Evolutionary conservation across 2,329 filamentous ascomycete species (phyloP).

Genomic region (Neopestalotiopsis rosae): DNA sequence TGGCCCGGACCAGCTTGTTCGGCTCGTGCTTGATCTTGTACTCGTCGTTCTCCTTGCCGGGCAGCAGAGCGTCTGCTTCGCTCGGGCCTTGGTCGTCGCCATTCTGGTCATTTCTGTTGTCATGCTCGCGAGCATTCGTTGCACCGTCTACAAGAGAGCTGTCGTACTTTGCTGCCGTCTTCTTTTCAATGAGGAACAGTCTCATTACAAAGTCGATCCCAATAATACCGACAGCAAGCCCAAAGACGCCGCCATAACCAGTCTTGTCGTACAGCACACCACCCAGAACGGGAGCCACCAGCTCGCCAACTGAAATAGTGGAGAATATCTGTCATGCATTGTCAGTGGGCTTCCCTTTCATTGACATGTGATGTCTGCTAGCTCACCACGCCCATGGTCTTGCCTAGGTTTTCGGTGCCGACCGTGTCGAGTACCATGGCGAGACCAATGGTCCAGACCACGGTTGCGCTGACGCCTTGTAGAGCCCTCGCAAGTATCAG

Average conservation of each 20-base stretch:
- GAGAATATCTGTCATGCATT: conserved; percentile 52
- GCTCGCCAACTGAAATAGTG: conserved; percentile 61
- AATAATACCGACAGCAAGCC: conserved; percentile 58
- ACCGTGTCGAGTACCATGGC: conserved; percentile 66
- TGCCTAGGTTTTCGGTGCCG: conserved; percentile 58
- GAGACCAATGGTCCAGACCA: conserved; percentile 61
- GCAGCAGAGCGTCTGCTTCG: conserved; percentile 46
- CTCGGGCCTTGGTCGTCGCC: conserved; percentile 30
- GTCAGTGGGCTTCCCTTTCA: conserved; percentile 8
- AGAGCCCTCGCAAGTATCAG: conserved; percentile 58
- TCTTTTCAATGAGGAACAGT: conserved; percentile 67
- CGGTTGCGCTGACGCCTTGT: conserved; percentile 61
- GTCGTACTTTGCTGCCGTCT: conserved; percentile 54
- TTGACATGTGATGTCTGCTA: neutral
- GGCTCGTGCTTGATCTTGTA: conserved; percentile 50
- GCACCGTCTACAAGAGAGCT: conserved; percentile 27
- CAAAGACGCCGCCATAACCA: conserved; percentile 64
- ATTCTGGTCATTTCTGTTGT: conserved; percentile 25
- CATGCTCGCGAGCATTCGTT: conserved; percentile 23
- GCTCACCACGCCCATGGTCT: conserved; percentile 61
- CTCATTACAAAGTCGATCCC: conserved; percentile 65
- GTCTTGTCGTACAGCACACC: conserved; percentile 64
- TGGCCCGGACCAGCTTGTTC: conserved; percentile 40
- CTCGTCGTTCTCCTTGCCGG: conserved; percentile 36
- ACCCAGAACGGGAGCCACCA: conserved; percentile 63